These are phyloP conservation scores for Malassezia equina DNA, from an alignment of 1,284 basidiomycete genomes.

Conservation along the genomic window DNA sequence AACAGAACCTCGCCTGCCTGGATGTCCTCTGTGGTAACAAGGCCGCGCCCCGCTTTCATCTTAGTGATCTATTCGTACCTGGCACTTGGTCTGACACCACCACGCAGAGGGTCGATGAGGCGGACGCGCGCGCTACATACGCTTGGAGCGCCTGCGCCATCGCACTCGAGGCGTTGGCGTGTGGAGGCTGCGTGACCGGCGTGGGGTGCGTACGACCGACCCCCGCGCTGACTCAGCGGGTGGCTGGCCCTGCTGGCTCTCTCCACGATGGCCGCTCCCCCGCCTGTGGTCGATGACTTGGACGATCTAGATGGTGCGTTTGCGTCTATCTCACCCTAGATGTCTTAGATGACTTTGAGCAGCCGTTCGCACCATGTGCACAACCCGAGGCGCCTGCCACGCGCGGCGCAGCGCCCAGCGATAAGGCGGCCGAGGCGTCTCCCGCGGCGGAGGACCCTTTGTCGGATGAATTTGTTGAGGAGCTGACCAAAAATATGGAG, in stretches of 20 bases:
- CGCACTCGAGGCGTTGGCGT: neutral
- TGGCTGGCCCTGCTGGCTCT: neutral
- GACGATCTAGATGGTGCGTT: constrained; percentile 43
- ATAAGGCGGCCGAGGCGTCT: constrained; percentile 26
- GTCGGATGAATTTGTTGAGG: constrained; percentile 57
- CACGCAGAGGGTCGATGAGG: neutral
- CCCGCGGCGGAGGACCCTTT: constrained; percentile 46
- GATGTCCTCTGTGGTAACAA: neutral
- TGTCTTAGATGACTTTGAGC: constrained; percentile 53
- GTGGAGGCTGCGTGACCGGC: neutral
- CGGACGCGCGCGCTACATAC: constrained; percentile 1
- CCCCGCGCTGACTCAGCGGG: neutral
- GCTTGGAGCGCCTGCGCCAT: constrained; percentile 8
- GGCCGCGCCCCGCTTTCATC: constrained; percentile 13
- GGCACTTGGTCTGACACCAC: constrained; percentile 7
- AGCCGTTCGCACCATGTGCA: neutral
- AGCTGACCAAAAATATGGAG: constrained; percentile 74
- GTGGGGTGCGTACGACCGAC: neutral
- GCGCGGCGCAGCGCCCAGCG: constrained; percentile 4
- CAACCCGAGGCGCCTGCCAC: neutral
- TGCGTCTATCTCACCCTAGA: constrained; percentile 48
- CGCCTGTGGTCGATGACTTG: constrained; percentile 33
- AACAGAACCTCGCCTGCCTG: constrained; percentile 7
- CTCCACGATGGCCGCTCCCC: constrained; percentile 10
- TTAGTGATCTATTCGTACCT: neutral